A percentile compares a stretch with the other conserved stretches of the same genome.
Evolutionary conservation across 352 stramenopile species (phyloP).

Genomic region (Phytophthora citrophthora): DNA sequence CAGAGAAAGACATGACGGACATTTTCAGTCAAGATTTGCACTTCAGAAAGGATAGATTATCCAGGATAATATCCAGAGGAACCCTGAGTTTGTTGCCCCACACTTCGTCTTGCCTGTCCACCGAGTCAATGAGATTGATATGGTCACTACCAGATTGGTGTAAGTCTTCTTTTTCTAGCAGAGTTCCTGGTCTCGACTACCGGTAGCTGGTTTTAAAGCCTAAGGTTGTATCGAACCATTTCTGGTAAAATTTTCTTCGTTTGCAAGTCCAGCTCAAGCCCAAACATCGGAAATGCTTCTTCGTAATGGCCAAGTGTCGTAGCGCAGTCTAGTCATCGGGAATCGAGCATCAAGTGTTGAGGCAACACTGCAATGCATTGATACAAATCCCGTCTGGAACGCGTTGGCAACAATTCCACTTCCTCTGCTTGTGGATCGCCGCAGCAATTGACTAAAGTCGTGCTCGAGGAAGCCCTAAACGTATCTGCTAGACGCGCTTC

Average conservation of each 20-base stretch:
- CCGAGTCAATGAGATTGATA: neutral
- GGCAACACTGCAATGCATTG: neutral
- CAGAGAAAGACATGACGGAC: slow-evolving; percentile 16
- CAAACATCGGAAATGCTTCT: neutral
- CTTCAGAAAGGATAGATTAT: slow-evolving; percentile 7
- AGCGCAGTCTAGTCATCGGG: neutral
- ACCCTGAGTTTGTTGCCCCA: neutral
- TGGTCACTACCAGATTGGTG: too few relatives aligned
- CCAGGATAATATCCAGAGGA: neutral
- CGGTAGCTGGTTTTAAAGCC: too few relatives aligned
- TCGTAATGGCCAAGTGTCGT: neutral
- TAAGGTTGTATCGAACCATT: too few relatives aligned
- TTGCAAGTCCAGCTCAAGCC: neutral
- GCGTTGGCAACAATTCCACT: neutral
- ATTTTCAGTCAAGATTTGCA: slow-evolving; percentile 29
- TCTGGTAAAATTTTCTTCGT: neutral
- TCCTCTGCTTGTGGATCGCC: neutral
- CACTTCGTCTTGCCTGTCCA: slow-evolving; percentile 10
- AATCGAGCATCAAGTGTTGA: neutral
- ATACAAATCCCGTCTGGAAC: neutral
- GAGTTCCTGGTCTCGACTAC: too few relatives aligned
- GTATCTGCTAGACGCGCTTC: too few relatives aligned
- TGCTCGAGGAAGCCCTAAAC: too few relatives aligned
- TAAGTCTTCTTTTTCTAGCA: too few relatives aligned
- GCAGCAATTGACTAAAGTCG: neutral